These are phyloP conservation scores for Mucor sp. DNA, from an alignment of 371 early-diverging fungal species.

Conservation along the genomic window DNA sequence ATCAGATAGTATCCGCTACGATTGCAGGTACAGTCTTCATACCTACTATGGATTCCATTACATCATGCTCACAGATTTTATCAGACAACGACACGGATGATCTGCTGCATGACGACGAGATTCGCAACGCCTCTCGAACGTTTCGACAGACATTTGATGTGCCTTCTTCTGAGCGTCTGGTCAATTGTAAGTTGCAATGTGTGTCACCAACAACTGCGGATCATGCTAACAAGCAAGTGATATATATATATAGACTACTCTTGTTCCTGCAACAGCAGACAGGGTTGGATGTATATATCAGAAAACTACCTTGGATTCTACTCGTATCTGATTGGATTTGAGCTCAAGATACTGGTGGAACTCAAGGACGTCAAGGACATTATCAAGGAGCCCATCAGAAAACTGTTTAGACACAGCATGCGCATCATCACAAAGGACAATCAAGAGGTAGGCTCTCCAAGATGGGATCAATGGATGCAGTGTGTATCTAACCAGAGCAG, in stretches of 20 bases:
- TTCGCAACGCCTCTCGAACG: constrained; percentile 84
- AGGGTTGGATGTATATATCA: constrained; percentile 94
- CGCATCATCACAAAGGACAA: constrained; percentile 53
- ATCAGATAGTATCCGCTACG: constrained; percentile 69
- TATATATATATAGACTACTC: constrained; percentile 63
- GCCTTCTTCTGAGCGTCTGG: constrained; percentile 81
- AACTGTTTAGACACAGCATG: constrained; percentile 23
- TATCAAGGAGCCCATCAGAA: constrained; percentile 57
- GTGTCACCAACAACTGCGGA: not conserved
- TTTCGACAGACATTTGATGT: constrained; percentile 90
- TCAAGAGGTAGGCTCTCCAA: constrained; percentile 67
- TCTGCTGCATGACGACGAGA: constrained; percentile 76
- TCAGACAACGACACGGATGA: constrained; percentile 75
- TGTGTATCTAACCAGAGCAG: constrained; percentile 28
- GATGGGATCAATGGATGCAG: not conserved
- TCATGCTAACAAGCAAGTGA: not conserved
- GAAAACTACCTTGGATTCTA: constrained; percentile 89
- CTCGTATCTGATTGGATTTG: constrained; percentile 86
- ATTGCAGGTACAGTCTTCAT: constrained; percentile 63
- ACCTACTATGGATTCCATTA: too few relatives aligned
- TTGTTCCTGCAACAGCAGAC: constrained; percentile 81
- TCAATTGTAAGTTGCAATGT: constrained; percentile 66
- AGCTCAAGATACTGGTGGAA: constrained; percentile 84
- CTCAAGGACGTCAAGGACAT: constrained; percentile 84
- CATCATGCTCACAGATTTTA: not conserved